A percentile compares a stretch with the other conserved stretches of the same genome.
Evolutionary conservation across 2,329 filamentous ascomycete species (phyloP).

Genomic region (Microascus cirrosus): DNA sequence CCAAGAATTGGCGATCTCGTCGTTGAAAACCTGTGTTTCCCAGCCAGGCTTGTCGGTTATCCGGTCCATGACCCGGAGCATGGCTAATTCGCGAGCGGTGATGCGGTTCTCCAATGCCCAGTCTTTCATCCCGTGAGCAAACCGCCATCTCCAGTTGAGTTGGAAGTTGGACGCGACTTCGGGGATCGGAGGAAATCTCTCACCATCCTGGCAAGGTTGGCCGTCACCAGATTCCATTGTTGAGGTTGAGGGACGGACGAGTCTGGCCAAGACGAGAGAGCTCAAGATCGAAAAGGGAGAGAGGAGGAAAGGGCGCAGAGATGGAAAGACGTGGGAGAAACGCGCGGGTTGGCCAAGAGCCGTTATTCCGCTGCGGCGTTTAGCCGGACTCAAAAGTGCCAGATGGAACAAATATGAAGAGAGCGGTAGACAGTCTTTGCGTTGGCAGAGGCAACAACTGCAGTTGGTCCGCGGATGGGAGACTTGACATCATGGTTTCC

Average conservation of each 20-base stretch:
- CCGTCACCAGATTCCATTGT: background rate
- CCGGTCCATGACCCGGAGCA: slow-evolving; percentile 20
- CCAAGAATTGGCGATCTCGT: slow-evolving; percentile 15
- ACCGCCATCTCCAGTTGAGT: background rate
- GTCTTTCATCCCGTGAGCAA: background rate
- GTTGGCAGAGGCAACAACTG: too few relatives aligned
- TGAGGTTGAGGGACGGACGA: background rate
- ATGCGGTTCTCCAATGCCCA: slow-evolving; percentile 1
- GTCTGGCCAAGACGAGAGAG: too few relatives aligned
- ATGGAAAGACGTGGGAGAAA: too few relatives aligned
- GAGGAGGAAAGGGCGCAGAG: too few relatives aligned
- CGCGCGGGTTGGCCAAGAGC: too few relatives aligned
- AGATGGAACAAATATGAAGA: too few relatives aligned
- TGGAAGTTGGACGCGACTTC: background rate
- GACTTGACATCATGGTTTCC: too few relatives aligned
- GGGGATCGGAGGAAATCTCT: background rate
- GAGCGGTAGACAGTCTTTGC: too few relatives aligned
- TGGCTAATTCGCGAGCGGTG: slow-evolving; percentile 18
- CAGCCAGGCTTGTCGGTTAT: slow-evolving; percentile 25
- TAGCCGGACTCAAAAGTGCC: too few relatives aligned
- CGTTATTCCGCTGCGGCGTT: too few relatives aligned
- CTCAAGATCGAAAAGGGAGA: too few relatives aligned
- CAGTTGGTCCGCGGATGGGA: too few relatives aligned
- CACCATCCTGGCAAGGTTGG: background rate
- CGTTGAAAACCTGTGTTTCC: slow-evolving; percentile 22